phyloP scores from a whole-genome alignment of 2,329 filamentous ascomycete genomes.

The Verticillium isaacii region DNA sequence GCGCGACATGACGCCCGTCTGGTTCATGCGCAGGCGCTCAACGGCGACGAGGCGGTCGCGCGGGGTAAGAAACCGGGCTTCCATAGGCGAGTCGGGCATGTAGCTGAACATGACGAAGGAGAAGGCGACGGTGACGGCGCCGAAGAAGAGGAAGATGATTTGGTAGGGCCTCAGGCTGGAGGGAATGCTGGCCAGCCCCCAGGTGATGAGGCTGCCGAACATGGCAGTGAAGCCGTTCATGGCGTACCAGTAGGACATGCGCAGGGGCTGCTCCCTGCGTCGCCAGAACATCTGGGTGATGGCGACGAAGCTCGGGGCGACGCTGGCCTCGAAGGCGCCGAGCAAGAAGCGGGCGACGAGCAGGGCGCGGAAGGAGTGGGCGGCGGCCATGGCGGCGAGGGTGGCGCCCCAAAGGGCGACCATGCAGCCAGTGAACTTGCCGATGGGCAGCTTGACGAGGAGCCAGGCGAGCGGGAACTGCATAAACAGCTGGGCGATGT shows the following conservation, averaged over 20 bases:
- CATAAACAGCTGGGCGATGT: slow-evolving; percentile 54
- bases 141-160: slow-evolving; percentile 52
- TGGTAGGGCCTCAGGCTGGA: slow-evolving; percentile 39
- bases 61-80: slow-evolving; percentile 50
- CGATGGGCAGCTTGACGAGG: slow-evolving; percentile 48
- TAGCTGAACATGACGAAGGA: slow-evolving; percentile 44
- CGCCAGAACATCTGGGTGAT: slow-evolving; percentile 39
- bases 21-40: slow-evolving; percentile 49
- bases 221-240: slow-evolving; percentile 22
- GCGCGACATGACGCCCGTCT: slow-evolving; percentile 33
- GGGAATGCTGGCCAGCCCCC: slow-evolving; percentile 48
- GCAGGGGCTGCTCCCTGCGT: slow-evolving; percentile 25
- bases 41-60: slow-evolving; percentile 55
- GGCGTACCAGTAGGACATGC: slow-evolving; percentile 25
- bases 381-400: slow-evolving; percentile 45
- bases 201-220: slow-evolving; percentile 49
- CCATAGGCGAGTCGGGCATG: slow-evolving; percentile 61
- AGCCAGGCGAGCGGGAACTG: slow-evolving; percentile 49
- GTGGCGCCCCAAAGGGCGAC: slow-evolving; percentile 49
- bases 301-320: slow-evolving; percentile 42
- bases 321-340: slow-evolving; percentile 42
- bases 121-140: slow-evolving; percentile 43
- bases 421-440: slow-evolving; percentile 47
- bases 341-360: slow-evolving; percentile 39
- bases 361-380: slow-evolving; percentile 40